Base-by-base conservation (phyloP, 768 basidiomycete species). In the Dentipellis fragilis region DNA sequence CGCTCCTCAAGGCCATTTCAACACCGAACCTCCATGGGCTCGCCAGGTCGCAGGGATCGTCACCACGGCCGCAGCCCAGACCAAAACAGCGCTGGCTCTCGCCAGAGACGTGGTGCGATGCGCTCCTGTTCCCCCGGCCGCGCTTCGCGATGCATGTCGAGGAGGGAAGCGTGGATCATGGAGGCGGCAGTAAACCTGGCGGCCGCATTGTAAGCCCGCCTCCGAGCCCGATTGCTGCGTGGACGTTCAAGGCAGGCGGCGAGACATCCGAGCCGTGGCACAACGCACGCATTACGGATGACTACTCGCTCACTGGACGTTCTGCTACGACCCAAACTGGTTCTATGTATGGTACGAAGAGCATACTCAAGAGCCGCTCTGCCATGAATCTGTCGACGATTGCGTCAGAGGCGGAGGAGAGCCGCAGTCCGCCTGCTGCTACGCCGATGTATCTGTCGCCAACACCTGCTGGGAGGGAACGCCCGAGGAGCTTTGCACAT, bases 101-200 rank as follows among this genome's bases (percentile, higher is more conserved):
- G 2, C 79, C 86, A 0, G 86, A 89, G 69, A 82, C 84, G 16
- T 89, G 87, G 86, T 91, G 88, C 68, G 87, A 90, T 59, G 87
- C 87, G 0, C 63, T 90, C 9, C 67, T 90, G 22, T 84, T 89
- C 55, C 89, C 89, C 2, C 79, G 86, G 1, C 89, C 89, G 11
- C 75, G 87, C 51, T 78, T 91, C 62, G 80, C 77, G 64, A 56
- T 65, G 55, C 61, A 64, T 22, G 50, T 81, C 57, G 77, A 75
- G 59, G 72, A 74, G 39, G 29, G 29, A 3, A 29, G 29, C 29
- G 29, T 29, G 3, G 29, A 42, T 4, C 14, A 42, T 9, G 40
- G 40, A 2, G 40, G 40, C 52, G 3, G 10, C 36, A 50, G 65
- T 66, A 39, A 60, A 63, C 19, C 49, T 54, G 16, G 17, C 35